Percentiles rank a stretch among this genome's conserved stretches.
Conservation (phyloP, 2,329 filamentous ascomycete genomes). For the Ambrosiella cleistominuta region DNA sequence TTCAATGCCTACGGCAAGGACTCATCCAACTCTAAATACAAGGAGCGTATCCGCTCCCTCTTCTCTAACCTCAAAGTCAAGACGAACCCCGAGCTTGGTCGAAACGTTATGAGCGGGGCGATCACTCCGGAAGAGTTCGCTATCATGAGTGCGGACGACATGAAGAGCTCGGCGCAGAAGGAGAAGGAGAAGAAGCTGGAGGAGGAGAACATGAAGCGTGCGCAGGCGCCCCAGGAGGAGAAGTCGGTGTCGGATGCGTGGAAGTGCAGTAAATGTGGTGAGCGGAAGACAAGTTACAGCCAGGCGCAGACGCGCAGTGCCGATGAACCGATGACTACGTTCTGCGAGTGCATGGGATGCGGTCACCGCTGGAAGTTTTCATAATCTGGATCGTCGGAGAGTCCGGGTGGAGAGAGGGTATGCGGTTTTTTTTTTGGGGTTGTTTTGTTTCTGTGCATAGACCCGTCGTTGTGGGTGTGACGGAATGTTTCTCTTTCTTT, state of each 20-base stretch:
- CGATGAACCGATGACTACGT: slow-evolving; percentile 80
- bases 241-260: slow-evolving; percentile 79
- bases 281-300: slow-evolving; percentile 88
- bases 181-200: slow-evolving; percentile 59
- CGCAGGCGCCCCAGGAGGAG: slow-evolving; percentile 82
- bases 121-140: slow-evolving; percentile 62
- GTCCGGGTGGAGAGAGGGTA: neutral
- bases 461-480: neutral
- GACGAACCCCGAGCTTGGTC: slow-evolving; percentile 61
- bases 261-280: slow-evolving; percentile 77
- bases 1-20: slow-evolving; percentile 53
- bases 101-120: slow-evolving; percentile 55
- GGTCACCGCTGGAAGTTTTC: slow-evolving; percentile 57
- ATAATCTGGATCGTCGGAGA: slow-evolving; percentile 3
- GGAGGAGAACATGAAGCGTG: slow-evolving; percentile 91
- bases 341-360: slow-evolving; percentile 54
- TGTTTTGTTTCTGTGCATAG: neutral
- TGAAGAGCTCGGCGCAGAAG: slow-evolving; percentile 72
- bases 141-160: slow-evolving; percentile 71
- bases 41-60: slow-evolving; percentile 74
- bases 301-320: slow-evolving; percentile 92
- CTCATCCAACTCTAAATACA: slow-evolving; percentile 47
- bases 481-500: neutral
- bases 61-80: slow-evolving; percentile 93
- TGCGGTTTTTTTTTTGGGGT: slow-evolving; percentile 1